These are phyloP conservation scores for Xylaria bambusicola DNA, from an alignment of 495 filamentous ascomycete species.

Conservation along the genomic window DNA sequence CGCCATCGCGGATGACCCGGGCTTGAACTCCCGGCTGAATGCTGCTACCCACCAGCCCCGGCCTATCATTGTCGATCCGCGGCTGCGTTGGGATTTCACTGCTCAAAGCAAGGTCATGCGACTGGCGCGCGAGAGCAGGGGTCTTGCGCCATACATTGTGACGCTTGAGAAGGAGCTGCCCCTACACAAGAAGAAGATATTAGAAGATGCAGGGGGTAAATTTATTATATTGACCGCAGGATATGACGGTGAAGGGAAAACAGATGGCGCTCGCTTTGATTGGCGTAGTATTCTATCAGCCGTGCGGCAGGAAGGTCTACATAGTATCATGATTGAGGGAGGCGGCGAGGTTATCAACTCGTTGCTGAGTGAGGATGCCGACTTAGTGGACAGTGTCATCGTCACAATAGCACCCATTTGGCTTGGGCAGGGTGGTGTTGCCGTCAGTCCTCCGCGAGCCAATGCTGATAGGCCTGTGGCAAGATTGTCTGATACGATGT, in stretches of 20 bases:
- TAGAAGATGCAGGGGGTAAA: slow-evolving; percentile 43
- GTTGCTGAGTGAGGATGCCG: slow-evolving; percentile 63
- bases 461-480: slow-evolving; percentile 56
- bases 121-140: slow-evolving; percentile 64
- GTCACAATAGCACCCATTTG: slow-evolving; percentile 85
- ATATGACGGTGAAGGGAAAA: background rate
- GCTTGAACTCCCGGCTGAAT: slow-evolving; percentile 72
- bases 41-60: slow-evolving; percentile 59
- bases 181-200: slow-evolving; percentile 26
- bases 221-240: slow-evolving; percentile 30
- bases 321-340: slow-evolving; percentile 87
- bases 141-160: slow-evolving; percentile 72
- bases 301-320: slow-evolving; percentile 61
- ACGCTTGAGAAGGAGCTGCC: slow-evolving; percentile 36
- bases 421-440: slow-evolving; percentile 76
- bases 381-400: slow-evolving; percentile 71
- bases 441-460: slow-evolving; percentile 62
- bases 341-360: slow-evolving; percentile 77
- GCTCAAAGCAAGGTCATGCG: slow-evolving; percentile 62
- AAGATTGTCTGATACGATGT: slow-evolving; percentile 66
- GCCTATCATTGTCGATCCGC: slow-evolving; percentile 78
- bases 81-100: slow-evolving; percentile 64
- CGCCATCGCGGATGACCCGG: slow-evolving; percentile 80
- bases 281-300: slow-evolving; percentile 66
- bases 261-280: slow-evolving; percentile 31